These are phyloP conservation scores for Aspergillus transmontanensis DNA, from an alignment of 2,329 filamentous ascomycete genomes.

Conservation along the genomic window DNA sequence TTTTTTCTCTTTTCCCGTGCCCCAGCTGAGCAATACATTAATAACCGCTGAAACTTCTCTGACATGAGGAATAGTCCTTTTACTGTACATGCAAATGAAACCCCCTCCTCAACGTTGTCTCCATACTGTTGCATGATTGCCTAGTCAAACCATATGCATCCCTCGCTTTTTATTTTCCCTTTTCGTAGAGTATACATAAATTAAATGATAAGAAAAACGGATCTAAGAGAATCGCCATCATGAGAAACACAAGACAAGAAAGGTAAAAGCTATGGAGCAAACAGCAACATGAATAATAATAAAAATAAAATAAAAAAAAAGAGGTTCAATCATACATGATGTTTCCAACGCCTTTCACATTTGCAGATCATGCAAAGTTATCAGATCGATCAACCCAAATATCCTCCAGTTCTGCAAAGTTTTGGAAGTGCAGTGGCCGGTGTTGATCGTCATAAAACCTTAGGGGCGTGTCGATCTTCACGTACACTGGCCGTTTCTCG, in stretches of 20 bases:
- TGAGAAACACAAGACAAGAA: conserved; percentile 2
- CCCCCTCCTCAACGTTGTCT: conserved; percentile 3
- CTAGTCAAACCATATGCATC: background rate
- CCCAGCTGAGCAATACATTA: conserved; percentile 4
- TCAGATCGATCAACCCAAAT: conserved; percentile 92
- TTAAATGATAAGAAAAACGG: background rate
- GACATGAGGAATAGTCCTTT: background rate
- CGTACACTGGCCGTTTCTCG: conserved; percentile 87
- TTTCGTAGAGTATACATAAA: conserved; percentile 1
- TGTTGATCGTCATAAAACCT: conserved; percentile 93
- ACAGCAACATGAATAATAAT: conserved; percentile 14
- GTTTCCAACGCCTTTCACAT: conserved; percentile 24
- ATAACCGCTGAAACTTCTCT: background rate
- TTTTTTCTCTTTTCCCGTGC: background rate
- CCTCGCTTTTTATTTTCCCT: conserved; percentile 8
- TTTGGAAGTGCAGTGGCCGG: conserved; percentile 92
- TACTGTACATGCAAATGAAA: conserved; percentile 12
- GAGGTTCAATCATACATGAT: conserved; percentile 11
- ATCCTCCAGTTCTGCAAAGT: conserved; percentile 95
- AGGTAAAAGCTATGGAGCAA: background rate
- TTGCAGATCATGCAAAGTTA: conserved; percentile 74
- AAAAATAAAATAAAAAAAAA: conserved; percentile 14
- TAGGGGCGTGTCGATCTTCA: conserved; percentile 89
- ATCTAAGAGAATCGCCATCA: conserved; percentile 5
- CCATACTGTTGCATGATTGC: conserved; percentile 4